phyloP scores from a whole-genome alignment of 202 grass and related monocot genomes.

The Panicum hallii region DNA sequence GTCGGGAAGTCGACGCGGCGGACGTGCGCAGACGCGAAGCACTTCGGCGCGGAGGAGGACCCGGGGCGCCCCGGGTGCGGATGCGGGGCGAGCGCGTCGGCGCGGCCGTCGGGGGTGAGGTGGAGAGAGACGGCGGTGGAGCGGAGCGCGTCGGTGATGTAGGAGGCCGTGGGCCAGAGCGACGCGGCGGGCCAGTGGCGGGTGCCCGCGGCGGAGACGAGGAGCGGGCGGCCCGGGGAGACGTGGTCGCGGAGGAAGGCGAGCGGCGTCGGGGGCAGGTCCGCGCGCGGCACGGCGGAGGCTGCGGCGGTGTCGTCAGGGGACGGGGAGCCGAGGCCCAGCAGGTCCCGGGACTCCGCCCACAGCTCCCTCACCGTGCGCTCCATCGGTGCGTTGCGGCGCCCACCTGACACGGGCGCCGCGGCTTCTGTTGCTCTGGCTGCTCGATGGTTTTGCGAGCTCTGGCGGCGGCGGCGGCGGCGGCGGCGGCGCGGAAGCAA shows the following conservation, averaged over 20 bases:
- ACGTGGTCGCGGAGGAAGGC: conserved; percentile 83
- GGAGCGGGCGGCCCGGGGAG: conserved; percentile 68
- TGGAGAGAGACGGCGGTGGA: conserved; percentile 72
- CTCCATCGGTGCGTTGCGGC: conserved; percentile 51
- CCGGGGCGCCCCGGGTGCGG: not conserved
- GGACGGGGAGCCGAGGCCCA: conserved; percentile 44
- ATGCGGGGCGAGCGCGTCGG: conserved; percentile 62
- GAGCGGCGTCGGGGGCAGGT: conserved; percentile 66
- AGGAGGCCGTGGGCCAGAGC: conserved; percentile 69
- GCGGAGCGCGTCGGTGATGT: conserved; percentile 64
- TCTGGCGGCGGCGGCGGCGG: conserved; percentile 21
- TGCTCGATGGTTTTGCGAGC: conserved; percentile 29
- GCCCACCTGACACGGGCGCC: not conserved
- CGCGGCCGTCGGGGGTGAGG: conserved; percentile 78
- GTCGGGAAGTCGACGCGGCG: conserved; percentile 67
- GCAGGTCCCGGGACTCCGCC: conserved; percentile 80
- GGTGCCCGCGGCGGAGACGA: conserved; percentile 74
- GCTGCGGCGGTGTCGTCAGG: not conserved
- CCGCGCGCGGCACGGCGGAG: conserved; percentile 52
- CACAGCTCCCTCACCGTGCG: conserved; percentile 62
- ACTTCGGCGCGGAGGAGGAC: conserved; percentile 25
- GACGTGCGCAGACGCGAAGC: conserved; percentile 73
- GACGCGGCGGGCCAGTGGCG: conserved; percentile 77
- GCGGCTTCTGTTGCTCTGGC: not conserved
- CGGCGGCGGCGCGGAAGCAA: no score